Percentiles rank a stretch among this genome's conserved stretches.
Evolutionary conservation across 108 stramenopile genomes (phyloP).

Genomic region (Nitzschia putrida): DNA sequence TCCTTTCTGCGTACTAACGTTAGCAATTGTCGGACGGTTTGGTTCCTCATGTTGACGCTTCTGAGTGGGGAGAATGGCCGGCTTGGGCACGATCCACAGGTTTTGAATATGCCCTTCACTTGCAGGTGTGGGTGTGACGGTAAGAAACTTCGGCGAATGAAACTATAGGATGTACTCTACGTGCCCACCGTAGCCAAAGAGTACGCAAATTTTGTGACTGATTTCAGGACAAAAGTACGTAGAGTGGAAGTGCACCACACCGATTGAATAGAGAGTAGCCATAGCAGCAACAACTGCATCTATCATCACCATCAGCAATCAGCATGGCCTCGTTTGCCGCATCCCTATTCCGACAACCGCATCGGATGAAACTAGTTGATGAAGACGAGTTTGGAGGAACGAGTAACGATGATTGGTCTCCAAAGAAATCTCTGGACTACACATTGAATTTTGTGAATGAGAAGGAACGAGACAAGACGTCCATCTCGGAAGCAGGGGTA

Average conservation of each 20-base stretch:
- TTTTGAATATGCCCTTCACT: no score
- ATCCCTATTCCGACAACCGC: neutral
- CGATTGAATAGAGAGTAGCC: neutral
- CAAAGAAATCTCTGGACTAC: neutral
- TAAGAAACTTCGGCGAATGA: no score
- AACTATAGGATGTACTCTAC: no score
- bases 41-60: no score
- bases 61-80: no score
- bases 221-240: neutral
- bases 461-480: neutral
- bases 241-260: neutral
- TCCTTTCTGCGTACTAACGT: no score
- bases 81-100: no score
- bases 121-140: no score
- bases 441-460: neutral
- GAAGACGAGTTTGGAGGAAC: conserved; percentile 8
- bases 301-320: neutral
- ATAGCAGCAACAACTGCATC: neutral
- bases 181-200: no score
- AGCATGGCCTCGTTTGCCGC: neutral
- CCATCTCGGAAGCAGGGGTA: no score
- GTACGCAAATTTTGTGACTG: no score
- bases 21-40: no score
- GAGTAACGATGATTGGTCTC: neutral
- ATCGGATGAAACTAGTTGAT: conserved; percentile 3